These are phyloP conservation scores for Agastache rugosa DNA, from an alignment of 257 asterid genomes.

Conservation along the genomic window DNA sequence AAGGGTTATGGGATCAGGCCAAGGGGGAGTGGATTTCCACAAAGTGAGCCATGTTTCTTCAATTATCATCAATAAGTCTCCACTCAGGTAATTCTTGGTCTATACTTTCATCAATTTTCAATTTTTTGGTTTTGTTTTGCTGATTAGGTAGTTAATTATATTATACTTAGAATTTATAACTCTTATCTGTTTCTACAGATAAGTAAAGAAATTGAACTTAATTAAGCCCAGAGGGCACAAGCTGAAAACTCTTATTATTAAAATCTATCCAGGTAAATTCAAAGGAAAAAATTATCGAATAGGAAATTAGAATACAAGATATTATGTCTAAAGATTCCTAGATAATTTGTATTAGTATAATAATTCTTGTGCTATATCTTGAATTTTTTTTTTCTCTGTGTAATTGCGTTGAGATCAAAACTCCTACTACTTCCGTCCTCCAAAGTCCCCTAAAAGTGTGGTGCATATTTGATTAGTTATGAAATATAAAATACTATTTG, in stretches of 20 bases:
- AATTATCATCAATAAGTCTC: not conserved
- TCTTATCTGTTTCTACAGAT: not conserved
- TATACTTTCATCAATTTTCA: not conserved
- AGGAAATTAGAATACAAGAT: not conserved
- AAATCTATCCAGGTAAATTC: too few relatives aligned
- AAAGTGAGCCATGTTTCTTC: not conserved
- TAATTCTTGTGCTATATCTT: too few relatives aligned
- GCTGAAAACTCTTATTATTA: too few relatives aligned
- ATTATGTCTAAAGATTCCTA: not conserved
- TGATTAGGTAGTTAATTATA: not conserved
- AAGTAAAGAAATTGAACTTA: too few relatives aligned
- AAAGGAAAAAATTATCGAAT: too few relatives aligned
- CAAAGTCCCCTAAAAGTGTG: too few relatives aligned
- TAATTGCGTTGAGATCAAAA: not conserved
- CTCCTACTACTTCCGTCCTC: too few relatives aligned
- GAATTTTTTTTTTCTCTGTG: not conserved
- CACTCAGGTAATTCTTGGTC: not conserved
- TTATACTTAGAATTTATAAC: not conserved
- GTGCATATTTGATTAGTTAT: too few relatives aligned
- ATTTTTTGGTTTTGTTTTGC: not conserved
- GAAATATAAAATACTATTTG: too few relatives aligned
- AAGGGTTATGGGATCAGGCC: slow-evolving; percentile 13
- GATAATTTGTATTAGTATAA: not conserved
- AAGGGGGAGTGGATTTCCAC: not conserved
- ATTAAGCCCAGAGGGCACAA: too few relatives aligned